These are phyloP conservation scores for Auricularia cornea DNA, from an alignment of 768 basidiomycete species.

Conservation along the genomic window DNA sequence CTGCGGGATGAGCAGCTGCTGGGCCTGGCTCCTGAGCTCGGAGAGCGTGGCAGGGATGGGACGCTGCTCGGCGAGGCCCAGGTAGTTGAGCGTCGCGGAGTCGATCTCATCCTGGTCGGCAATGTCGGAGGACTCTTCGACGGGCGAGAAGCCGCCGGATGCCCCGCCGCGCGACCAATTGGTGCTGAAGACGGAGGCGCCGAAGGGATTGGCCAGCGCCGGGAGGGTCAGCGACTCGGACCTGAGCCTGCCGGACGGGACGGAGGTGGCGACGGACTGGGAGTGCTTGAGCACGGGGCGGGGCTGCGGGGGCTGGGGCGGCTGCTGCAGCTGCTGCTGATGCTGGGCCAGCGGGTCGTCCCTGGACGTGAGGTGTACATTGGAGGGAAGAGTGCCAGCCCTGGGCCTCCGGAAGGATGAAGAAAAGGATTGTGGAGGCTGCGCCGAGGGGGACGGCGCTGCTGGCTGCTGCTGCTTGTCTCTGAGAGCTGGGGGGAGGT, in stretches of 20 bases:
- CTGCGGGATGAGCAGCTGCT: constrained; percentile 65
- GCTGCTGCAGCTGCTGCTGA: constrained; percentile 31
- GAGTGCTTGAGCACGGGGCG: constrained; percentile 70
- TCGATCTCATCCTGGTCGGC: constrained; percentile 72
- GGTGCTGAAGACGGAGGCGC: constrained; percentile 77
- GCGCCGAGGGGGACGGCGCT: background rate
- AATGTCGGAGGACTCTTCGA: constrained; percentile 34
- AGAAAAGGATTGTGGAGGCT: background rate
- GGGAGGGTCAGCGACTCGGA: constrained; percentile 90
- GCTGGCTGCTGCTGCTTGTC: background rate
- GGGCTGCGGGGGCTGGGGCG: constrained; percentile 30
- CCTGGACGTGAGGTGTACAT: constrained; percentile 60
- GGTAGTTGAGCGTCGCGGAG: constrained; percentile 89
- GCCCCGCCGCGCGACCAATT: constrained; percentile 75
- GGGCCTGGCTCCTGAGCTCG: constrained; percentile 82
- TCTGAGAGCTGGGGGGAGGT: background rate
- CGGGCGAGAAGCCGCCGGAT: constrained; percentile 32
- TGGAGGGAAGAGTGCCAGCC: constrained; percentile 96
- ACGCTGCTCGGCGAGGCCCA: constrained; percentile 81
- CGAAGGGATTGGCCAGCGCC: constrained; percentile 75
- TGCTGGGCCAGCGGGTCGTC: constrained; percentile 42
- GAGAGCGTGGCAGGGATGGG: constrained; percentile 80
- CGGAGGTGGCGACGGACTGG: constrained; percentile 53
- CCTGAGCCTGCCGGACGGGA: constrained; percentile 62
- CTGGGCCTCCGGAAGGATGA: constrained; percentile 73